Evolutionary conservation across 2,329 filamentous ascomycete species (phyloP).

Genomic region (Ceratocystis lukuohia): DNA sequence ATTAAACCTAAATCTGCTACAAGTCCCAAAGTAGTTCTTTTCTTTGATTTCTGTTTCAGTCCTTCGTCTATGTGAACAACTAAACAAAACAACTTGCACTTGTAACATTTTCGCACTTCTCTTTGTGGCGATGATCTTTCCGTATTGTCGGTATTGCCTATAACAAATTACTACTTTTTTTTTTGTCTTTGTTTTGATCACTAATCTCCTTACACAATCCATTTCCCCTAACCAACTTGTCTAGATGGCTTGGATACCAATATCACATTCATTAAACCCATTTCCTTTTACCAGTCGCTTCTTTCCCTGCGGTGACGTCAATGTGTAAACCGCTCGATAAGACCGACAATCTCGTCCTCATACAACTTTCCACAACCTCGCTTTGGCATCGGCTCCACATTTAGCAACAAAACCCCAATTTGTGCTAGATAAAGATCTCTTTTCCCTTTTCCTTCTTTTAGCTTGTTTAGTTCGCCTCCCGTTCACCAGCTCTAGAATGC

Average conservation of each 20-base stretch:
- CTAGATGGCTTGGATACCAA: slow-evolving; percentile 5
- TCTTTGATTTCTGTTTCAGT: neutral
- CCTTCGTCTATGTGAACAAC: neutral
- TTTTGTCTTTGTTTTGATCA: neutral
- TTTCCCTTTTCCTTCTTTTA: neutral
- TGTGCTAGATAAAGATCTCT: neutral
- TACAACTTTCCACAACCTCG: neutral
- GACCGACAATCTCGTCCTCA: neutral
- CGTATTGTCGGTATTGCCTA: neutral
- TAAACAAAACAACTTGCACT: neutral
- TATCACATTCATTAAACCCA: neutral
- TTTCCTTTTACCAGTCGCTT: neutral
- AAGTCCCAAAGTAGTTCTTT: neutral
- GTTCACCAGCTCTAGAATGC: neutral
- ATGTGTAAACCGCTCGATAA: slow-evolving; percentile 7
- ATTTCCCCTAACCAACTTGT: neutral
- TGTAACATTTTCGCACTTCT: neutral
- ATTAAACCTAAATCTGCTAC: neutral
- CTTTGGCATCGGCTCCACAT: neutral
- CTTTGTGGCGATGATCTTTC: neutral
- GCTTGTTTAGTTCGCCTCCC: neutral
- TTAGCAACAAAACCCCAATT: neutral
- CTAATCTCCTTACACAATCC: no score
- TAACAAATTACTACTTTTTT: neutral
- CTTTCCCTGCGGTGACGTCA: neutral